Conservation (phyloP, 768 basidiomycete species). For the Daedalea quercina region DNA sequence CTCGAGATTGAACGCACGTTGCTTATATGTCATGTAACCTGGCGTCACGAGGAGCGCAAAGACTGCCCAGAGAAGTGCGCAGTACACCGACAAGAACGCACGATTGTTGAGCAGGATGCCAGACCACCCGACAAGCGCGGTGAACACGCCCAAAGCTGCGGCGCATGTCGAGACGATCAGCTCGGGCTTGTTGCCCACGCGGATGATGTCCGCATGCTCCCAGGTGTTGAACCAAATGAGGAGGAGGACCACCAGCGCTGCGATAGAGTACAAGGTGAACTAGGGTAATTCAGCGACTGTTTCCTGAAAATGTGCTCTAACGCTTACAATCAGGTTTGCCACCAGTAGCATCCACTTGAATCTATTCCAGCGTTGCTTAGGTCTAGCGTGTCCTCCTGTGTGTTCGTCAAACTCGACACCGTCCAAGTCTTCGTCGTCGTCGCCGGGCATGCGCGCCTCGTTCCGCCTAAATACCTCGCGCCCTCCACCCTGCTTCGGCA, state of each 20-base stretch:
- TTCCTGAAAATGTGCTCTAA: neutral
- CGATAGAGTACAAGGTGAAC: slow-evolving; percentile 56
- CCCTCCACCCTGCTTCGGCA: slow-evolving; percentile 65
- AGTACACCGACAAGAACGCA: slow-evolving; percentile 71
- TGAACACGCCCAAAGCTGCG: slow-evolving; percentile 50
- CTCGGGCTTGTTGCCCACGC: slow-evolving; percentile 61
- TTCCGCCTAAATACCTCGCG: slow-evolving; percentile 46
- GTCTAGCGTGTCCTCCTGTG: slow-evolving; percentile 29
- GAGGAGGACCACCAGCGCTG: slow-evolving; percentile 57
- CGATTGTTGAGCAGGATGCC: slow-evolving; percentile 83
- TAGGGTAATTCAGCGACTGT: slow-evolving; percentile 14
- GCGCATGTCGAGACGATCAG: slow-evolving; percentile 68
- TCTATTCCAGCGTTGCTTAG: slow-evolving; percentile 63
- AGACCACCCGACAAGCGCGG: slow-evolving; percentile 68
- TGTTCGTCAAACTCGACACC: slow-evolving; percentile 35
- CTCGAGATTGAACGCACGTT: slow-evolving; percentile 69
- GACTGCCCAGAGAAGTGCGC: slow-evolving; percentile 64
- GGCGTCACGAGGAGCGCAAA: slow-evolving; percentile 67
- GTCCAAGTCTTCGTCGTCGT: slow-evolving; percentile 32
- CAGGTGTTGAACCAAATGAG: slow-evolving; percentile 77
- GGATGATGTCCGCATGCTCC: slow-evolving; percentile 60
- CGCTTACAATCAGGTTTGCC: slow-evolving; percentile 50
- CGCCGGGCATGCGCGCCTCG: slow-evolving; percentile 32
- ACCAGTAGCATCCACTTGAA: slow-evolving; percentile 81
- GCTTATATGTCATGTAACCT: slow-evolving; percentile 75